Base-by-base conservation (phyloP, 495 filamentous ascomycete species). In the Bathelium albidoporum region DNA sequence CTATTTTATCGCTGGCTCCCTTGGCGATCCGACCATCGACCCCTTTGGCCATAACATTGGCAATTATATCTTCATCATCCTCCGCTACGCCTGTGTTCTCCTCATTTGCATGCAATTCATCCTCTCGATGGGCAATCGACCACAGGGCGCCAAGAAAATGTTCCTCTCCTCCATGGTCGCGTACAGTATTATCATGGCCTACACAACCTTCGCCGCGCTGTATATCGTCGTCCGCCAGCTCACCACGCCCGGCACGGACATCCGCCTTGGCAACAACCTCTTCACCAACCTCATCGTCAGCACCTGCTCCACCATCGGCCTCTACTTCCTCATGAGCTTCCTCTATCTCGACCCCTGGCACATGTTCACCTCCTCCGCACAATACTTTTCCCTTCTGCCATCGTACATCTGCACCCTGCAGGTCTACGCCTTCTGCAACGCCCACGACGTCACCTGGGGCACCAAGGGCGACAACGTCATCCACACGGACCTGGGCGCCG, bases 351-450 rank as follows among this genome's bases (percentile, higher is more conserved):
- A 97, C 70, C 95, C 95, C 0, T 99, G 95, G 95, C 94, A 99
- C 79, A 95, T 99, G 91, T 89, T 97, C 76, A 99, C 95, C 32
- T 89, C 84, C 1, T 86, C 89, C 0, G 82, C 82, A n/a, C 92
- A 96, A 74, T 99, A 99, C 79, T 96, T 97, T 71, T 80, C 90
- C 58, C 83, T 99, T 31, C 79, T 99, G 28, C 94, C 94, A 0
- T 84, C 79, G 55, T 99, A 97, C 78, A 95, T 99, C 76, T 97
- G 94, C 80, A 97, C 90, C 0, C 78, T 99, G 31, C 95, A 97
- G 74, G 91, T 97, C 43, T 99, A 99, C 79, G 94, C 94, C 39
- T 97, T 99, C 75, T 99, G 94, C 81, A 99, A 99, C 81, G 95
- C 94, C 43, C 94, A 98, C 81, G 94, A 98, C 77, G 91, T 98